Percentiles rank a stretch among this genome's conserved stretches.
phyloP scores from a whole-genome alignment of 257 asterid genomes.

The Nicotiana knightiana region DNA sequence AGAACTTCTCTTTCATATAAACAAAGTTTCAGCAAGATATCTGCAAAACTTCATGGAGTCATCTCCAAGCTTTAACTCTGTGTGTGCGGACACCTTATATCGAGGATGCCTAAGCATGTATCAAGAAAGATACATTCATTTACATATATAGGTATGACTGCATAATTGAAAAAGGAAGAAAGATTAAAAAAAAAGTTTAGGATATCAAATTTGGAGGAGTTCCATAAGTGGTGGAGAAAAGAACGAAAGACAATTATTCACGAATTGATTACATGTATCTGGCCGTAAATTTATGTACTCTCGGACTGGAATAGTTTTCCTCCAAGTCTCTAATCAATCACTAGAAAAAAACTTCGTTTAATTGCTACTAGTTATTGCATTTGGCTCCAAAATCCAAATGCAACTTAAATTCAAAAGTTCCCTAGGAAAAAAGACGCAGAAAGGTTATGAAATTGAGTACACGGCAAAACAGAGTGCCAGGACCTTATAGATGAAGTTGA shows the following conservation, averaged over 20 bases:
- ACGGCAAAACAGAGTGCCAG: background rate
- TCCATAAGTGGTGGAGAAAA: background rate
- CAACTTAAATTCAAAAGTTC: background rate
- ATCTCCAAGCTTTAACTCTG: background rate
- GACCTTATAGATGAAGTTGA: background rate
- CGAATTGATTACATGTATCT: background rate
- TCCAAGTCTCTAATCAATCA: background rate
- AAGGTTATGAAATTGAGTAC: background rate
- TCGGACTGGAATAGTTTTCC: too few relatives aligned
- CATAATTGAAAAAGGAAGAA: background rate
- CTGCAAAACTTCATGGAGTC: background rate
- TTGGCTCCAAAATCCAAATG: background rate
- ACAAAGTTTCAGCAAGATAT: background rate
- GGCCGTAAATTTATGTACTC: background rate
- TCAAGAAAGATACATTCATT: background rate
- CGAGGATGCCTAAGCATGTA: background rate
- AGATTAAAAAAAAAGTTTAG: background rate
- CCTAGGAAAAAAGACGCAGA: background rate
- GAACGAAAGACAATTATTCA: background rate
- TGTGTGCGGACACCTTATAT: background rate
- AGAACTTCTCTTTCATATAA: background rate
- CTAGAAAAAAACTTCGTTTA: background rate
- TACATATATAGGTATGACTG: background rate
- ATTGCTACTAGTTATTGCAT: background rate
- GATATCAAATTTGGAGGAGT: background rate